Evolutionary conservation across 2,329 filamentous ascomycete genomes (phyloP), one percentile per base, ranked within the genome.

Genomic region (Arachnomyces sp.): DNA sequence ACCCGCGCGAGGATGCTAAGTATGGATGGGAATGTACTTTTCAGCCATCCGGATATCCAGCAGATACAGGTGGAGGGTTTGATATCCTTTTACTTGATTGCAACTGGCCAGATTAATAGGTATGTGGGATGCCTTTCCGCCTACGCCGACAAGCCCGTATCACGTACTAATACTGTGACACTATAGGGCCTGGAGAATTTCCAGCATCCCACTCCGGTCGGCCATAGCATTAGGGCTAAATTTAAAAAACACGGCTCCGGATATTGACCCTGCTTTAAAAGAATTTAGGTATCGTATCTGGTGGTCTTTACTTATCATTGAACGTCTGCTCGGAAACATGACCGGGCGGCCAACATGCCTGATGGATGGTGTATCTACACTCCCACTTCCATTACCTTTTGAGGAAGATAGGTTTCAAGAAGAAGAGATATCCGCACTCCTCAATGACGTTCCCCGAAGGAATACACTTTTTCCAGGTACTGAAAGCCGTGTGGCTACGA

Each of bases 41-140:
- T 54, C 8, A 52, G 43, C 7, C 51, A 61, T 31, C 57, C 62
- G 8, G 55, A 60, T 35, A 49, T 65, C 25, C 50, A 60, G 13
- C 59, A 61, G 29, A 54, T 66, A 25, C 65, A 66, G 36, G 52
- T 63, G 11, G 48, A 52, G 36, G 55, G 55, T 7, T 49, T 68
- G 11, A 51, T 61, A 17, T 52, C 57, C 2, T 57, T 66, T 31
- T 67, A 67, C 44, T 61, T 62, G 30, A 45, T 66, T 36, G 46
- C 56, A 7, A 62, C 56, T 32, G 59, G 63, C 15, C 62, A 65
- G 34, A 53, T 65, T 12, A 65, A 59, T 40, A 50, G 62, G 64
- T 66, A 48, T 46, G 52, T 25, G 9, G 9, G 5, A 25, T n/a
- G n/a, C n/a, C n/a, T n/a, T n/a, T n/a, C n/a, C n/a, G n/a, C n/a